Evolutionary conservation across 352 stramenopile genomes (phyloP).

Genomic region (Lagenidium giganteum): DNA sequence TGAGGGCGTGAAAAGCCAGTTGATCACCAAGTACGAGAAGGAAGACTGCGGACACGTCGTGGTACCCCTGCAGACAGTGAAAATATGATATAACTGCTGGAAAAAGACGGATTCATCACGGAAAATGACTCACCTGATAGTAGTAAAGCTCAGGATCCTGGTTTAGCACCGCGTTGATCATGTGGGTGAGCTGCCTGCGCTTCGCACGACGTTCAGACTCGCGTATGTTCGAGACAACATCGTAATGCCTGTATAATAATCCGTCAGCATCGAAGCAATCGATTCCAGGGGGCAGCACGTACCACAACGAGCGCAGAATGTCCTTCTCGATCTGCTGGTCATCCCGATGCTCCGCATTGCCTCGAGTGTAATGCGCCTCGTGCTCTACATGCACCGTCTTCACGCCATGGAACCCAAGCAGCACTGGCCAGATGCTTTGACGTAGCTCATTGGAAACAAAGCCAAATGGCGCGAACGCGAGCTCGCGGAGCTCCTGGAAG

Average conservation of each 20-base stretch:
- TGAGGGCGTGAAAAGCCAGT: conserved; percentile 53
- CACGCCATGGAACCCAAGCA: conserved; percentile 26
- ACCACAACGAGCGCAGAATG: conserved; percentile 80
- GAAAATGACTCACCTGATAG: conserved; percentile 42
- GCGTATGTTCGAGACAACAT: conserved; percentile 50
- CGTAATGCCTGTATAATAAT: conserved; percentile 61
- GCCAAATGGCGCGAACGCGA: conserved; percentile 50
- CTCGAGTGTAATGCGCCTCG: conserved; percentile 6
- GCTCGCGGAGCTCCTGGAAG: conserved; percentile 51
- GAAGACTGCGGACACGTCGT: conserved; percentile 90
- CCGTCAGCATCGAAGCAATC: not conserved
- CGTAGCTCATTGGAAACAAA: conserved; percentile 58
- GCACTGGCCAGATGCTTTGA: conserved; percentile 51
- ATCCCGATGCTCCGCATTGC: conserved; percentile 39
- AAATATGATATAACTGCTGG: not conserved
- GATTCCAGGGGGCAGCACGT: not conserved
- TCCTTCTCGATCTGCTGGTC: conserved; percentile 76
- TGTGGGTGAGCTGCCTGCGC: conserved; percentile 45
- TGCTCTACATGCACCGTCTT: conserved; percentile 4
- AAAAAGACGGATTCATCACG: not conserved
- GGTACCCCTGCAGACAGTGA: conserved; percentile 64
- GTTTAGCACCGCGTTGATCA: conserved; percentile 51
- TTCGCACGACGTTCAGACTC: conserved; percentile 62
- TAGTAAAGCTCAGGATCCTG: conserved; percentile 62
- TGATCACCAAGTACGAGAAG: conserved; percentile 77